Evolutionary conservation across 768 basidiomycete species (phyloP).

Genomic region (Lactarius tabidus): DNA sequence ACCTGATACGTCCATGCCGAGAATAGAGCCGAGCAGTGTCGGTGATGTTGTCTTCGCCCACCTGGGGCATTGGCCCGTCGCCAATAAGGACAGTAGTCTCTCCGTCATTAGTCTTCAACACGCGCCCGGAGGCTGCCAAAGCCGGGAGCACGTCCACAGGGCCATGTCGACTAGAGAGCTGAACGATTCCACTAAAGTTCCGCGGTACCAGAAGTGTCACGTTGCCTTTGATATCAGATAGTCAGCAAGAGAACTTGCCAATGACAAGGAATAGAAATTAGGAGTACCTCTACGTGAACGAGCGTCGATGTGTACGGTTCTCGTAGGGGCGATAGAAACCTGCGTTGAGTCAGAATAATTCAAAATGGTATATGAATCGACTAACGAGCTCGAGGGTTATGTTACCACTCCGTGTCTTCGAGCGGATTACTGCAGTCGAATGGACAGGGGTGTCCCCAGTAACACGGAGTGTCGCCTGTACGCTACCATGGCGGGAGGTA

Average conservation of each 20-base stretch:
- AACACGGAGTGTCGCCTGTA: constrained; percentile 13
- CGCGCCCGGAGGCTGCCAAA: constrained; percentile 13
- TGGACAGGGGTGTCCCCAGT: constrained; percentile 12
- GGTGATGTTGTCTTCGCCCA: constrained; percentile 1
- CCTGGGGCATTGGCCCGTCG: constrained; percentile 8
- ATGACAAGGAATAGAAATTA: neutral
- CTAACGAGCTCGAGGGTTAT: constrained; percentile 20
- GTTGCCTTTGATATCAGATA: constrained; percentile 3
- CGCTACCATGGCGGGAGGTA: constrained; percentile 13
- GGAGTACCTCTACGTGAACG: constrained; percentile 7
- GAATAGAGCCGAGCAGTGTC: constrained; percentile 18
- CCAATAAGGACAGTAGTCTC: constrained; percentile 19
- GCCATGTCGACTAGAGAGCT: constrained; percentile 12
- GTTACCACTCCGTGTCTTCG: constrained; percentile 12
- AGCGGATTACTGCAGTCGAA: constrained; percentile 14
- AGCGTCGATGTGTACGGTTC: constrained; percentile 9
- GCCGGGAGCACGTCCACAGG: constrained; percentile 13
- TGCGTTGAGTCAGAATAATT: constrained; percentile 4
- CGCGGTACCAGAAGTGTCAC: constrained; percentile 22
- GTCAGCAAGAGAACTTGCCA: neutral
- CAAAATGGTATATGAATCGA: neutral
- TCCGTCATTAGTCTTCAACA: constrained; percentile 6
- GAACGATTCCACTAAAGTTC: constrained; percentile 22
- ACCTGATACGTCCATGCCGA: constrained; percentile 18
- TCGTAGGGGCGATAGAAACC: constrained; percentile 16